These are phyloP conservation scores for Pseudocercospora fijiensis DNA, from an alignment of 2,329 filamentous ascomycete species.

Conservation along the genomic window DNA sequence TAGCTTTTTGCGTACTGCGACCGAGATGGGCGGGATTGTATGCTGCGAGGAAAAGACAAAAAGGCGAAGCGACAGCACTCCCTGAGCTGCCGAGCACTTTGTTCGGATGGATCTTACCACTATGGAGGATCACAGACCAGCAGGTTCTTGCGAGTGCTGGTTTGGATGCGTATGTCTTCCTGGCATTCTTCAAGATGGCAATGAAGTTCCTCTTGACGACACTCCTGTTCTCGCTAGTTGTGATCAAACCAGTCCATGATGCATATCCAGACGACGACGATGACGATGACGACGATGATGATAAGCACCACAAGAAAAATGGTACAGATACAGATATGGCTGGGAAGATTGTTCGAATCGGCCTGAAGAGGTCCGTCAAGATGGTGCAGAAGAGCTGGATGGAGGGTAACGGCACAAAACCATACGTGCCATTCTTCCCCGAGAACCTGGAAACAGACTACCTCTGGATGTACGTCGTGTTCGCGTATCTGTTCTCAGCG, in stretches of 20 bases:
- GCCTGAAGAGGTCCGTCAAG: conserved; percentile 20
- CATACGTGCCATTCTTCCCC: conserved; percentile 20
- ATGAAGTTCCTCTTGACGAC: conserved; percentile 78
- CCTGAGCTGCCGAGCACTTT: conserved; percentile 80
- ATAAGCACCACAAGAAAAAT: conserved; percentile 30
- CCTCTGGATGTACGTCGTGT: conserved; percentile 90
- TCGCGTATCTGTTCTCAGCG: conserved; percentile 86
- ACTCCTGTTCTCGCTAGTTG: conserved; percentile 73
- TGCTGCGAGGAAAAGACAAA: conserved; percentile 78
- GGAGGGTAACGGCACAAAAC: conserved; percentile 8
- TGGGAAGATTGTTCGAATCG: conserved; percentile 7
- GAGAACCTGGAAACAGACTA: conserved; percentile 54
- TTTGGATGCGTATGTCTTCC: conserved; percentile 92
- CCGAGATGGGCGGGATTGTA: conserved; percentile 92
- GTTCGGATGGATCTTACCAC: conserved; percentile 87
- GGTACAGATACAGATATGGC: conserved; percentile 13
- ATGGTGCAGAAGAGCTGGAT: conserved; percentile 13
- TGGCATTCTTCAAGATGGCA: conserved; percentile 94
- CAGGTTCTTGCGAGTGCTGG: conserved; percentile 87
- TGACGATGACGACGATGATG: conserved; percentile 22
- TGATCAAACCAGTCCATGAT: conserved; percentile 84
- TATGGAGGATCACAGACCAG: conserved; percentile 83
- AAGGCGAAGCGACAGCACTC: conserved; percentile 62
- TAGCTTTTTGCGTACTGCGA: conserved; percentile 77
- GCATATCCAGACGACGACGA: conserved; percentile 54